Evolutionary conservation across 306 rosid genomes (phyloP).

Genomic region (Medicago arabica): DNA sequence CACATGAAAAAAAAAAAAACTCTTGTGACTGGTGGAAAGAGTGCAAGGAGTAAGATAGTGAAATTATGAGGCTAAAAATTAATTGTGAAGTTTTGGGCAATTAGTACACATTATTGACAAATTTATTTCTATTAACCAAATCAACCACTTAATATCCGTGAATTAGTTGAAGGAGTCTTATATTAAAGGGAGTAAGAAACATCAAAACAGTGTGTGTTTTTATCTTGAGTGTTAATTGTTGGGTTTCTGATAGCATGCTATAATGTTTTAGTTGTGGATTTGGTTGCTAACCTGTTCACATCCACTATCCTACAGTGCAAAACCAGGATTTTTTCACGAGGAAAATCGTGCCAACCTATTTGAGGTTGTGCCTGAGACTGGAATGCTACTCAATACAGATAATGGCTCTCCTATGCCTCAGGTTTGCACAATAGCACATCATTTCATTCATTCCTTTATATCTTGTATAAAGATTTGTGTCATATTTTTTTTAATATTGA

Average conservation of each 20-base stretch:
- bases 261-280: slow-evolving; percentile 26
- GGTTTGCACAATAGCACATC: slow-evolving; percentile 53
- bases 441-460: slow-evolving; percentile 29
- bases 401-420: slow-evolving; percentile 94
- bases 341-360: slow-evolving; percentile 88
- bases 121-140: slow-evolving; percentile 2
- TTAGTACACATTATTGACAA: background rate
- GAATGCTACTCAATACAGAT: slow-evolving; percentile 94
- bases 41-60: background rate
- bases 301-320: slow-evolving; percentile 67
- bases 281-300: slow-evolving; percentile 43
- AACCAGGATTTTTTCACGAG: slow-evolving; percentile 94
- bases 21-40: background rate
- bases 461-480: background rate
- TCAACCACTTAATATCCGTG: background rate
- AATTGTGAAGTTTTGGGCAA: background rate
- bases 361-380: slow-evolving; percentile 89
- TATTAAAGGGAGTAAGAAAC: slow-evolving; percentile 23
- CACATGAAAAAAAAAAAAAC: background rate
- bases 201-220: slow-evolving; percentile 37
- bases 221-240: background rate
- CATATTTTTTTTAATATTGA: background rate
- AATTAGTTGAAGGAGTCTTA: background rate
- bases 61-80: background rate
- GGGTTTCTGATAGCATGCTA: slow-evolving; percentile 12